Evolutionary conservation across 495 filamentous ascomycete species (phyloP), one percentile per base, ranked within the genome.

Genomic region (Xylaria cubensis): DNA sequence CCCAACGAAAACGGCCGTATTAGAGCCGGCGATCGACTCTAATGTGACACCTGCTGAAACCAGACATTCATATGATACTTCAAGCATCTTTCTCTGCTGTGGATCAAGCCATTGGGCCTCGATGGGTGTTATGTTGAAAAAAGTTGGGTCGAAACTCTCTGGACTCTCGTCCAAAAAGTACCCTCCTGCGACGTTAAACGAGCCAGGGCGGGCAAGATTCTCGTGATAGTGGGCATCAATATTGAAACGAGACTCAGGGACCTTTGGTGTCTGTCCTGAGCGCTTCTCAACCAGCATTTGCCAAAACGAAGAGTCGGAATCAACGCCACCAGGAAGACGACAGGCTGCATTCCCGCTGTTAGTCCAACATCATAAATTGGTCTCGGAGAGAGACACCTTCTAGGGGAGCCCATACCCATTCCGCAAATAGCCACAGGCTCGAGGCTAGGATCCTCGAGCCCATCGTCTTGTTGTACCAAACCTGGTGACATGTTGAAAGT

Each of bases 1-100:
- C 4, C 87, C 88, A 17, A 86, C 83, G 76, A 81, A 89, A 8
- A 87, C 85, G 12, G 80, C 83, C 3, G 87, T 89, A 44, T 87
- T 75, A 1, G 84, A 83, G 10, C 87, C 88, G 34, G 80, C 74
- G n/a, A 89, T 68, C 2, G 67, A 64, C 44, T 86, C 80, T 1
- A 83, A 75, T 0, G 82, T 71, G 0, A 87, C 76, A 7, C 88
- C 88, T 0, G 86, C 86, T 77, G 81, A 70, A 3, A 46, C 87
- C 0, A 89, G 71, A 1, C 75, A 77, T 68, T 84, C 81, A 56
- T 80, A 82, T 3, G 78, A 74, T 6, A 82, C 78, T 64, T 86
- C 84, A 7, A 86, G 75, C 13, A 86, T 62, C 36, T 81, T 73
- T 32, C 84, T 75, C 41, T 86, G 82, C 65, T 83, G 79, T 8